Evolutionary conservation across 108 stramenopile genomes (phyloP).

Genomic region (Pseudonitzschia multistriata): DNA sequence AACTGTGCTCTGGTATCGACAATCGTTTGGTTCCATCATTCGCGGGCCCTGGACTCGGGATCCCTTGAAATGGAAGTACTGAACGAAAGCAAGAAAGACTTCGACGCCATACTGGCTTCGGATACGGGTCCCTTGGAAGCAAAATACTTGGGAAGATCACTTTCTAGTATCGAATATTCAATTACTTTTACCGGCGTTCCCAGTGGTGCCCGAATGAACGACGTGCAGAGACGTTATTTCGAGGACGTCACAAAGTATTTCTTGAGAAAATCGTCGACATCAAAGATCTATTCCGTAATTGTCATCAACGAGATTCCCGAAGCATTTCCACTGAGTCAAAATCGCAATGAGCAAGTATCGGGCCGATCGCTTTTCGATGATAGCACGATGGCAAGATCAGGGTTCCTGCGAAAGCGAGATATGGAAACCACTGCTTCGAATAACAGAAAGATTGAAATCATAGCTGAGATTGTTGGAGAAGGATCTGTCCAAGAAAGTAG

Average conservation of each 20-base stretch:
- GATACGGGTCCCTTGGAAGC: background rate
- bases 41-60: conserved; percentile 5
- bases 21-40: conserved; percentile 1
- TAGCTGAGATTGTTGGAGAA: conserved; percentile 9
- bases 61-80: conserved; percentile 9
- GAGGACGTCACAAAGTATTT: conserved; percentile 9
- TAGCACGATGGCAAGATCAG: background rate
- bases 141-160: conserved; percentile 4
- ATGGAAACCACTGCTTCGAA: background rate
- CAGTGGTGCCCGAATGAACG: conserved; percentile 7
- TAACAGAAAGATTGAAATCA: background rate
- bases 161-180: background rate
- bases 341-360: background rate
- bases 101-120: background rate
- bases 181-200: conserved; percentile 17
- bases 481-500: background rate
- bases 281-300: background rate
- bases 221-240: conserved; percentile 23
- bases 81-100: background rate
- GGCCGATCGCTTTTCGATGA: background rate
- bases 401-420: background rate
- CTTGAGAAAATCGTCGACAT: background rate
- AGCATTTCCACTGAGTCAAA: background rate
- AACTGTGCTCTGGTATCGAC: conserved; percentile 18
- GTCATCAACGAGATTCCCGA: background rate